Base-by-base conservation (phyloP, 225 moss, liverwort and hornwort species). In the Neckera pumila region DNA sequence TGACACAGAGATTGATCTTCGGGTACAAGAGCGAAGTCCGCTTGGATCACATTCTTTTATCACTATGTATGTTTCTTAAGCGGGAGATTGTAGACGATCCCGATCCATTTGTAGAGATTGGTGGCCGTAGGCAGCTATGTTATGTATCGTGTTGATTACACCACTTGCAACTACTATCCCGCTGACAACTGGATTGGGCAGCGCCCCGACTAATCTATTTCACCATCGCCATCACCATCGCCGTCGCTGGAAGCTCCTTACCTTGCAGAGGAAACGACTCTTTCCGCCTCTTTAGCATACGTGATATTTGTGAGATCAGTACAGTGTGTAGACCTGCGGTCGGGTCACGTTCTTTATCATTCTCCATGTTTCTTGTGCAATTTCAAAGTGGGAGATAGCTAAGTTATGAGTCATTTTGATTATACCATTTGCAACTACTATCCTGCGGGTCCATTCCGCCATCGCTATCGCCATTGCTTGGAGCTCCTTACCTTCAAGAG, bases 381-480 rank as follows among this genome's bases (percentile, higher is more conserved):
- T 25, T 36, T 54, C 25, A 36, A n/a, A 54, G 54, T 54, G 54
- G 77, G 25, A 54, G 54, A 54, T 25, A 17, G 64, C 17, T 17
- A 25, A 36, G 47, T 64, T 64, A 34, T 81, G 47, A 34, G 11
- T 47, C 63, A 33, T 34, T 17, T 81, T 63, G 47, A 63, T 25
- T 23, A 16, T 40, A 63, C 42, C 60, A 43, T 17, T 42, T 93
- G 91, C 82, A 90, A 93, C 56, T 91, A 90, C 53, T 89, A 59
- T 13, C 89, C 87, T 8, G 63, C 91, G 9, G 42, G 6, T 61
- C 9, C 27, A 12, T 81, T 60, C 30, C 21, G 42, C 57, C 62
- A 71, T 84, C 40, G 71, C 56, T 40, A 62, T 62, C 20, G 56
- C 54, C 40, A 28, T 22, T 1, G 59, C 76, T 71, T 49, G 28